Evolutionary conservation across 2,329 filamentous ascomycete species (phyloP).

Genomic region (Colletotrichum phormii): DNA sequence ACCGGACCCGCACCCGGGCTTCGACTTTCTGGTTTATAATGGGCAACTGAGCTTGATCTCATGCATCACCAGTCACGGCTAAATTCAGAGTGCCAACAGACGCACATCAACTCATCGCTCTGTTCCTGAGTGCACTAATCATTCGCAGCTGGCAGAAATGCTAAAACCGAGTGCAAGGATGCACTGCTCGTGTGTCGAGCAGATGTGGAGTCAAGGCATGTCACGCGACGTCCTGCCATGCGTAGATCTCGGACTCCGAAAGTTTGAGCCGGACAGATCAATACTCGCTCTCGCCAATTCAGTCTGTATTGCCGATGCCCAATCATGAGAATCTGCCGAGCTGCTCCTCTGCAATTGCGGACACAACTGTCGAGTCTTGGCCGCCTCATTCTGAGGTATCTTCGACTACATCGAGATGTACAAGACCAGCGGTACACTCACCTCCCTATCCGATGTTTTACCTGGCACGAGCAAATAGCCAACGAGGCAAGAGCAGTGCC

Average conservation of each 20-base stretch:
- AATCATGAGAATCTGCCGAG: not conserved
- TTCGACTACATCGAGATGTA: not conserved
- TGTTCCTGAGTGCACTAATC: not conserved
- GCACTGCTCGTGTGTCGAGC: not conserved
- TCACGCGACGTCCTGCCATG: constrained; percentile 13
- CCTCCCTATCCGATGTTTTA: constrained; percentile 21
- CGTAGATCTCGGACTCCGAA: constrained; percentile 1
- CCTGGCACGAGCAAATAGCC: not conserved
- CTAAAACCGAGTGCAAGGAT: not conserved
- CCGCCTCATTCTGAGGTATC: not conserved
- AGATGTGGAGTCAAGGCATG: not conserved
- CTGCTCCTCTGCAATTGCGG: not conserved
- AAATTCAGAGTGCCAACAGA: not conserved
- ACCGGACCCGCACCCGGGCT: not conserved
- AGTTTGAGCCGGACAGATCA: not conserved
- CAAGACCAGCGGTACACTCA: not conserved
- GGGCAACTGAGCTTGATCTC: not conserved
- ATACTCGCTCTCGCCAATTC: not conserved
- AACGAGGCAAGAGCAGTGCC: not conserved
- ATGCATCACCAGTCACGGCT: not conserved
- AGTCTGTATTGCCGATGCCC: not conserved
- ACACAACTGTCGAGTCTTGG: not conserved
- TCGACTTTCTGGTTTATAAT: not conserved
- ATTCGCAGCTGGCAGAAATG: not conserved
- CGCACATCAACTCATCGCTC: not conserved